Conservation (phyloP, 345 rosid species). For the Lepidium sativum region DNA sequence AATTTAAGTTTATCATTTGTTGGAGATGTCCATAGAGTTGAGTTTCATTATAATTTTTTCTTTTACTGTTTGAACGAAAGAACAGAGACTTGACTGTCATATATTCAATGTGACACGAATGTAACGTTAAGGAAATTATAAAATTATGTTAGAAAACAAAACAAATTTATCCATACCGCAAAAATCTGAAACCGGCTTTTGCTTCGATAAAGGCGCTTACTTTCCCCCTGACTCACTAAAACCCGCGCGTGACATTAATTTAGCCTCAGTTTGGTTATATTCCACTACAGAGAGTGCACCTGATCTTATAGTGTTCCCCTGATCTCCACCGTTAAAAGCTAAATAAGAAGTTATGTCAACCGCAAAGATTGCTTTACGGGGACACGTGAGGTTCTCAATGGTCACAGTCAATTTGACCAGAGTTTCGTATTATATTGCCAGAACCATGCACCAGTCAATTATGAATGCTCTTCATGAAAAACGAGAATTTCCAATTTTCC, state of each 20-base stretch:
- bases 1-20: too few species aligned
- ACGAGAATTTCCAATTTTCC: conserved; percentile 10
- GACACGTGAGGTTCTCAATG: conserved; percentile 27
- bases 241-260: conserved; percentile 26
- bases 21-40: too few species aligned
- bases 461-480: conserved; percentile 18
- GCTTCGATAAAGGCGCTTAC: conserved; percentile 18
- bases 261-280: background rate
- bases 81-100: background rate
- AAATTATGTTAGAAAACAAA: background rate
- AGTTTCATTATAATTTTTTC: too few species aligned
- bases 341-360: background rate
- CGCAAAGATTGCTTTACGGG: conserved; percentile 15
- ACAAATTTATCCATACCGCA: background rate
- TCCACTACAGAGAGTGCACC: conserved; percentile 16
- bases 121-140: background rate
- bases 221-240: conserved; percentile 28
- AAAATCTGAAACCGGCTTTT: conserved; percentile 10
- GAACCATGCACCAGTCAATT: conserved; percentile 28
- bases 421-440: conserved; percentile 23
- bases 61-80: too few species aligned
- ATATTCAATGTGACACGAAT: background rate
- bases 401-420: conserved; percentile 34
- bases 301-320: background rate
- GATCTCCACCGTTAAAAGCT: conserved; percentile 15